Conservation (phyloP, 2,329 filamentous ascomycete genomes). For the Capronia epimyces region DNA sequence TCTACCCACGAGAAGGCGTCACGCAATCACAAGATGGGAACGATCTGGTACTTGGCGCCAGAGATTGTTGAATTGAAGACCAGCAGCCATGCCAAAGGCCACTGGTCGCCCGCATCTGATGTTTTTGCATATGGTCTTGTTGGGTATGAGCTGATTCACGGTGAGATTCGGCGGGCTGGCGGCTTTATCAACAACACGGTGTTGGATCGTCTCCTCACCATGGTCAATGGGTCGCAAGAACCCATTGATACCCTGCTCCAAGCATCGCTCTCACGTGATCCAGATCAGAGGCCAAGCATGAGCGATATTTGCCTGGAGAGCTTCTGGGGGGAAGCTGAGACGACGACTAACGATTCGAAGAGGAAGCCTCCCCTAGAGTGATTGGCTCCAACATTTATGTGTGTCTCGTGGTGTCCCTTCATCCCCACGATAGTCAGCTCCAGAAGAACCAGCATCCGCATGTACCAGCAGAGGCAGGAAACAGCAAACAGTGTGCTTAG, state of each 20-base stretch:
- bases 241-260: neutral
- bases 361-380: too few species aligned
- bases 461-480: too few species aligned
- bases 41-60: conserved; percentile 86
- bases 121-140: neutral
- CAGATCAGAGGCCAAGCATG: neutral
- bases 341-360: neutral
- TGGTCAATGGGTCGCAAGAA: neutral
- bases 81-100: neutral
- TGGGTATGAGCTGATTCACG: neutral
- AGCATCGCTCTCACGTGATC: neutral
- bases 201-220: neutral
- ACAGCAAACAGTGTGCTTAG: too few species aligned
- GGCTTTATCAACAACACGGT: neutral
- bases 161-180: neutral
- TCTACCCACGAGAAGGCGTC: conserved; percentile 54
- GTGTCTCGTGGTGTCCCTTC: too few species aligned
- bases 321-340: neutral
- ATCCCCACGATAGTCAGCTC: too few species aligned
- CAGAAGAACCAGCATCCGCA: too few species aligned
- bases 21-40: conserved; percentile 49
- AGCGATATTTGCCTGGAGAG: neutral
- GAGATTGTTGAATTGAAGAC: conserved; percentile 45
- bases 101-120: neutral
- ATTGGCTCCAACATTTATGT: too few species aligned